Base-by-base conservation (phyloP, 148 eudicot genomes). In the Arbutus unedo region DNA sequence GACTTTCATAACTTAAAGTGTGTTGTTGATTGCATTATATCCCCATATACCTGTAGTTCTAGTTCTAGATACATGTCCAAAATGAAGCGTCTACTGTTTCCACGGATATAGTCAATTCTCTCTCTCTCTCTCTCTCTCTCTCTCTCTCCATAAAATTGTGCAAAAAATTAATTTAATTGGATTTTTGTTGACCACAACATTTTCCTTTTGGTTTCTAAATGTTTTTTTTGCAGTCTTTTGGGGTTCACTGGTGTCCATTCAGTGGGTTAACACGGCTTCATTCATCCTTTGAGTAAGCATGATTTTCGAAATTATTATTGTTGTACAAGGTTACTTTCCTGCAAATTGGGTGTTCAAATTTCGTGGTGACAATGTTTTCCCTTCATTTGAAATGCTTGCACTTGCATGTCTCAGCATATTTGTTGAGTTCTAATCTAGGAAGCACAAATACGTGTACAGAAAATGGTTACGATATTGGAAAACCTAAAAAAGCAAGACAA, bases 231-330 rank as follows among this genome's bases (percentile, higher is more conserved):
- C 97, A 96, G 99, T 89, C 97, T 72, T 82, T 96, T 85, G 98
- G 98, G 85, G 90, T 93, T 83, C 98, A 92, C 54, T 96, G 99
- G 99, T 96, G 99, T 85, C 98, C 99, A 7, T 85, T 91, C 80
- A 85, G 90, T 51, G 92, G 93, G 59, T 90, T 95, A 81, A 85
- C 96, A 18, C 94, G 92, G 73, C 79, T 91, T 68, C 90, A 94
- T 19, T 88, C 98, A 19, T 84, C 98, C 79, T 93, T 90, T 74
- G 99, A 93, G 99, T 96, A 94, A 96, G 99, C 83, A 83, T 83
- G 73, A 67, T 67, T 72, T 84, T 16, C 3, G 67, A 15, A 51
- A 4, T 8, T 70, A 2, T 66, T 16, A 9, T 68, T 80, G 19
- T 25, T 67, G 4, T 56, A 59, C 67, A 8, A n/a, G 56, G 38